phyloP scores from a whole-genome alignment of 2,329 filamentous ascomycete species.

The Drechslerella coelobrocha region DNA sequence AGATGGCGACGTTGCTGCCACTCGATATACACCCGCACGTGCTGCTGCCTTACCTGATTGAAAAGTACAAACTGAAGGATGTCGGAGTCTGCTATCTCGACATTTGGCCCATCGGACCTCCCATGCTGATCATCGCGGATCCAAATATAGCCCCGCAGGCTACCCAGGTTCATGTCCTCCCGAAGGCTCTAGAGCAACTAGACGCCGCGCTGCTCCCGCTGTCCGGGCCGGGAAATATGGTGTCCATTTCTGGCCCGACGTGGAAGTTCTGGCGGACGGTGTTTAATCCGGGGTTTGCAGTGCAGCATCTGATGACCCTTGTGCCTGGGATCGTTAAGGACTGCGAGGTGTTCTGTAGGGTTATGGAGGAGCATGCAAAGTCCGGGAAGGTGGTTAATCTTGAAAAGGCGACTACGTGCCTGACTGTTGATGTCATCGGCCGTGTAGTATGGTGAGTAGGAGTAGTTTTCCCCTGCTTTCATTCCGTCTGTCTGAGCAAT shows the following conservation, averaged over 20 bases:
- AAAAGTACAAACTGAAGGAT: constrained; percentile 56
- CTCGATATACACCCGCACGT: constrained; percentile 54
- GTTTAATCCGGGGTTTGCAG: constrained; percentile 59
- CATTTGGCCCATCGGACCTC: constrained; percentile 58
- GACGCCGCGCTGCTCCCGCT: constrained; percentile 55
- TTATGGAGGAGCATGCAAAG: constrained; percentile 52
- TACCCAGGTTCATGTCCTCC: constrained; percentile 57
- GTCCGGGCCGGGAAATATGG: constrained; percentile 56
- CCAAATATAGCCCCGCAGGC: constrained; percentile 59
- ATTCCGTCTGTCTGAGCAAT: too few relatives aligned
- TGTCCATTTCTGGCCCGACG: constrained; percentile 58
- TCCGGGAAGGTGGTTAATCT: constrained; percentile 54
- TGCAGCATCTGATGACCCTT: constrained; percentile 57
- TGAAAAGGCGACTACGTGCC: constrained; percentile 52
- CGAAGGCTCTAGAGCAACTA: constrained; percentile 57
- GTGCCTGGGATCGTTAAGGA: constrained; percentile 57
- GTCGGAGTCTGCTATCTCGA: constrained; percentile 58
- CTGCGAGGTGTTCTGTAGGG: constrained; percentile 53
- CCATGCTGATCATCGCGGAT: constrained; percentile 58
- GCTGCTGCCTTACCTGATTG: constrained; percentile 53
- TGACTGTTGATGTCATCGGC: constrained; percentile 50
- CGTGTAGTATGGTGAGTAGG: constrained; percentile 45
- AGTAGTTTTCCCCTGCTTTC: not conserved
- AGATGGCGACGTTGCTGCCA: constrained; percentile 55
- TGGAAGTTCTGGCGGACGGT: constrained; percentile 58